Evolutionary conservation across 345 rosid genomes (phyloP), one percentile per base, ranked within the genome.

Genomic region (Eucalyptus polyanthemos): DNA sequence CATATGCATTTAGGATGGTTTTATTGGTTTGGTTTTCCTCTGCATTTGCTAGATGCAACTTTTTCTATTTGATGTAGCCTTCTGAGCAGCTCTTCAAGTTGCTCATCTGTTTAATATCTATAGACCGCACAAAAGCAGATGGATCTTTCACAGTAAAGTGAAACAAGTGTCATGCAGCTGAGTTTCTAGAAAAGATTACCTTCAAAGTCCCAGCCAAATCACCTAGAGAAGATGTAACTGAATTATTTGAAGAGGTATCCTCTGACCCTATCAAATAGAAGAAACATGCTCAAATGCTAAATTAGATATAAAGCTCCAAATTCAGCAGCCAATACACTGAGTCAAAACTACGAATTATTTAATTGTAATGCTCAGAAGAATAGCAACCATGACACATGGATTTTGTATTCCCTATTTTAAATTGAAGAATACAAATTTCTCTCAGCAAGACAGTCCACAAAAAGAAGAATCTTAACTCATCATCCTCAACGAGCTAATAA

Each of bases 121-220:
- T 1, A 76, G 83, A 37, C 27, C 29, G 2, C 27, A 37, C 42
- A 40, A 76, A 76, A 76, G 47, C 47, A 76, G 24, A 76, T 19
- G 83, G 83, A 76, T 76, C 83, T 76, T 76, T 44, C 45, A 76
- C 45, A 37, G 83, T 19, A 76, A 76, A 37, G 83, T 76, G 83
- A 76, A 11, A 76, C 27, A 11, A 40, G 83, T 40, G 45, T 42
- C 83, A 76, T 76, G 25, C 47, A 76, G 42, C 21, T 54, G 65
- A 22, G 80, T 17, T 29, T 54, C 6, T 37, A 42, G 60, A 42
- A 62, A 50, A 31, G 13, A 60, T 56, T 92, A 96, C 99, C 99
- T 93, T 93, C 92, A 95, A 76, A 69, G 93, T 94, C 88, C 92
- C 91, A 88, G 95, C 95, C 92, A 95, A 76, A 88, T 94, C 97